Evolutionary conservation across 2,329 filamentous ascomycete genomes (phyloP), one percentile per base, ranked within the genome.

Genomic region (Botryotinia convoluta): DNA sequence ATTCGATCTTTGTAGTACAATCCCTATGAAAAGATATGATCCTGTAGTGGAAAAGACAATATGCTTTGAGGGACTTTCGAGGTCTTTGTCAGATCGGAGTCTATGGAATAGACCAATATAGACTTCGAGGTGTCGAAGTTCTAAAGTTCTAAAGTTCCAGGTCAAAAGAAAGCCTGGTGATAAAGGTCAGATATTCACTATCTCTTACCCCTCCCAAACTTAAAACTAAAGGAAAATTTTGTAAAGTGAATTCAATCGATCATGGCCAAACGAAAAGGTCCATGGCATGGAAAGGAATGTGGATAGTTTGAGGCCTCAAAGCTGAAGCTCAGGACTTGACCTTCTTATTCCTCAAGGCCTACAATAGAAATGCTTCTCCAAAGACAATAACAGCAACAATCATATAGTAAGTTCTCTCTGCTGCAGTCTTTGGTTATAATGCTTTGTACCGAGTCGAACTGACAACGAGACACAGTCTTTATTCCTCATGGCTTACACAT

Each of bases 401-500:
- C 8, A 37, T 26, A 26, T 42, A 57, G 65, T 57, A 69, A 35
- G 65, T 69, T 32, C 22, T 14, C 18, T 57, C 16, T 32, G 7
- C 39, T 26, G 18, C 4, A 57, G n/a, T 5, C 1, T 59, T 16
- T 44, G 10, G 12, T 18, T 8, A n/a, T 32, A 6, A 12, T 57
- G 1, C 22, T 12, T 3, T 18, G 20, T 20, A 32, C 2, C n/a
- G 16, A 16, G 26, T 29, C 32, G 0, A 32, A 57, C 48, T 69
- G n/a, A 69, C 26, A 22, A 57, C 12, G 20, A 57, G 8, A 57
- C 1, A 10, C 65, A 69, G 65, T 69, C 65, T 32, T 69, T 59
- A 26, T 57, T 69, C n/a, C 48, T 57, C 35, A 69, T 69, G 65
- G 48, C 65, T 22, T 44, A 16, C n/a, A 69, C 48, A 42, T 57